Conservation (phyloP, 2,329 filamentous ascomycete genomes). For the Talaromyces islandicus region DNA sequence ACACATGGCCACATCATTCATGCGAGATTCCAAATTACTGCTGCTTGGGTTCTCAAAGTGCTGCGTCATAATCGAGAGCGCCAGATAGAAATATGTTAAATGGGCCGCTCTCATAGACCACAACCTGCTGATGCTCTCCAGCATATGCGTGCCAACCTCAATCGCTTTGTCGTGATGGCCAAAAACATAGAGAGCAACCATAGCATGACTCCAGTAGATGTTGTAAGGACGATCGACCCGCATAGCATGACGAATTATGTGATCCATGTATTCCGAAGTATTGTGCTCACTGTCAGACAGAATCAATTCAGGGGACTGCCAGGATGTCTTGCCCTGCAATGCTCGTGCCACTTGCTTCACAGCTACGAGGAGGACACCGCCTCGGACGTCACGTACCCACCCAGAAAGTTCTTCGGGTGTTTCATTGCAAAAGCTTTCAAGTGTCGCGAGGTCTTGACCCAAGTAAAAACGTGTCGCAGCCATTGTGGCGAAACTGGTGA, state of each 20-base stretch:
- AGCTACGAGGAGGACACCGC: constrained; percentile 51
- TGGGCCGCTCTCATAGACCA: constrained; percentile 42
- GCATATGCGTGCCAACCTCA: constrained; percentile 35
- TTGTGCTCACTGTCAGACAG: constrained; percentile 52
- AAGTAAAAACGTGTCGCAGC: constrained; percentile 52
- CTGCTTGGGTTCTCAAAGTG: constrained; percentile 37
- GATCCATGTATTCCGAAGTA: constrained; percentile 43
- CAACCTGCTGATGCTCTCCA: constrained; percentile 36
- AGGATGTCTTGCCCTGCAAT: constrained; percentile 56
- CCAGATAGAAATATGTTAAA: constrained; percentile 41
- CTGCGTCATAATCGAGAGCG: constrained; percentile 37
- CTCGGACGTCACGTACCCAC: constrained; percentile 53
- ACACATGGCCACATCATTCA: constrained; percentile 45
- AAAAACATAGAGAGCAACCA: constrained; percentile 42
- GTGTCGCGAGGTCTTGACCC: constrained; percentile 52
- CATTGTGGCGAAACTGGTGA: constrained; percentile 55
- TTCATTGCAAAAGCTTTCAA: constrained; percentile 53
- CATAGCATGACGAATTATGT: constrained; percentile 38
- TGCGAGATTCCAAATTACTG: constrained; percentile 40
- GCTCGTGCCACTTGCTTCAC: constrained; percentile 53
- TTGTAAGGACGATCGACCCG: constrained; percentile 50
- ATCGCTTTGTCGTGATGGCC: constrained; percentile 42
- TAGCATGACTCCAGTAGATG: constrained; percentile 48
- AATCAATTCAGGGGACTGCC: constrained; percentile 40
- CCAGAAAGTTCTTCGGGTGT: constrained; percentile 52